phyloP scores from a whole-genome alignment of 768 basidiomycete genomes.

The Leccinum aurantiacum region DNA sequence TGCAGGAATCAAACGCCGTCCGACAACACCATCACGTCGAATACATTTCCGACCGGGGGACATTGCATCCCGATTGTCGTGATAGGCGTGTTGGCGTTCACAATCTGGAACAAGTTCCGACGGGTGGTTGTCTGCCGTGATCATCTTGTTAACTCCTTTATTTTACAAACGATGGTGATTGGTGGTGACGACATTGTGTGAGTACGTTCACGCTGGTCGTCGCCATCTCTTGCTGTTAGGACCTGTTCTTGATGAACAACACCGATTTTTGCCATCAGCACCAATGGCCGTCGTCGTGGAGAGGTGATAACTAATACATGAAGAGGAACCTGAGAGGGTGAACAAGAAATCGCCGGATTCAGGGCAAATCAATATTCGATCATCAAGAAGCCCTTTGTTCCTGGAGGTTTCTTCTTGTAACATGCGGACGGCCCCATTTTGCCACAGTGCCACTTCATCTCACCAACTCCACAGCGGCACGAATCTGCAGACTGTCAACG shows the following conservation, averaged over 20 bases:
- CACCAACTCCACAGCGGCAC: too few species aligned
- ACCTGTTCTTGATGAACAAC: not conserved
- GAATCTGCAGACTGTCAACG: not conserved
- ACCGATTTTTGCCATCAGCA: not conserved
- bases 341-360: not conserved
- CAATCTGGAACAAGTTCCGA: not conserved
- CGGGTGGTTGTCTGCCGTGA: not conserved
- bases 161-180: not conserved
- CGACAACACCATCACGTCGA: not conserved
- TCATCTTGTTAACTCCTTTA: conserved; percentile 1
- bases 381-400: conserved; percentile 11
- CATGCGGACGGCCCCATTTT: not conserved
- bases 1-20: not conserved
- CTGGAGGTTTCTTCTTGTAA: not conserved
- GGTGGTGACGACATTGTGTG: not conserved
- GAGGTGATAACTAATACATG: not conserved
- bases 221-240: not conserved
- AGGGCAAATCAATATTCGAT: conserved; percentile 1
- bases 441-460: not conserved
- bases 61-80: not conserved
- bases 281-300: not conserved
- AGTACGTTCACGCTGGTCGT: not conserved
- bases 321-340: not conserved
- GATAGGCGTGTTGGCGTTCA: not conserved
- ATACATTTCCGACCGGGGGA: not conserved